Conservation (phyloP, 768 basidiomycete genomes). For the Pseudohyphozyma bogoriensis region DNA sequence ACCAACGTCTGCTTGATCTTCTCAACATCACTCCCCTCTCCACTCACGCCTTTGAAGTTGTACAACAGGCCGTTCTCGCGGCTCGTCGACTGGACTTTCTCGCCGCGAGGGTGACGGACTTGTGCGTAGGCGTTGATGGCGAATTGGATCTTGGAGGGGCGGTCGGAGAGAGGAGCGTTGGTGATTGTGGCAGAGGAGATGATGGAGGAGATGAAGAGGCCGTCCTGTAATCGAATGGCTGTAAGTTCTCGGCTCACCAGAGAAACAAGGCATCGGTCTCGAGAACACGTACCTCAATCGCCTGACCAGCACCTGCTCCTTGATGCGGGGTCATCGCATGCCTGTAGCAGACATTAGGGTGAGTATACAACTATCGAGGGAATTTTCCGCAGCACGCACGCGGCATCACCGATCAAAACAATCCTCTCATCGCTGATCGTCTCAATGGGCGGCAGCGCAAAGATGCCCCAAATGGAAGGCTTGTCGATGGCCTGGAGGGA, state of each 20-base stretch:
- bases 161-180: background rate
- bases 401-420: background rate
- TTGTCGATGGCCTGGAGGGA: background rate
- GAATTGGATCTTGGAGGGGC: background rate
- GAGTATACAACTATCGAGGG: no score
- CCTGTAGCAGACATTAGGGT: background rate
- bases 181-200: background rate
- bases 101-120: background rate
- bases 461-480: constrained; percentile 5
- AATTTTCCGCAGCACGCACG: background rate
- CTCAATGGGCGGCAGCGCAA: background rate
- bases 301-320: constrained; percentile 1
- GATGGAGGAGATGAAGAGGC: constrained; percentile 1
- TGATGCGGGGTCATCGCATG: constrained; percentile 1
- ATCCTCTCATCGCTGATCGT: background rate
- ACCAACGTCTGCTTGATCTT: constrained; percentile 7
- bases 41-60: constrained; percentile 22
- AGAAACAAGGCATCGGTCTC: background rate
- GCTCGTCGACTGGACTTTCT: constrained; percentile 27
- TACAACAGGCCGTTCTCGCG: constrained; percentile 32
- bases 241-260: background rate
- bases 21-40: constrained; percentile 2
- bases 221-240: background rate
- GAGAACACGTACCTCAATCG: background rate
- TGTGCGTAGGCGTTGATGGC: background rate